A percentile compares a stretch with the other conserved stretches of the same genome.
Evolutionary conservation across 345 rosid species (phyloP).

Genomic region (Corchorus capsularis): DNA sequence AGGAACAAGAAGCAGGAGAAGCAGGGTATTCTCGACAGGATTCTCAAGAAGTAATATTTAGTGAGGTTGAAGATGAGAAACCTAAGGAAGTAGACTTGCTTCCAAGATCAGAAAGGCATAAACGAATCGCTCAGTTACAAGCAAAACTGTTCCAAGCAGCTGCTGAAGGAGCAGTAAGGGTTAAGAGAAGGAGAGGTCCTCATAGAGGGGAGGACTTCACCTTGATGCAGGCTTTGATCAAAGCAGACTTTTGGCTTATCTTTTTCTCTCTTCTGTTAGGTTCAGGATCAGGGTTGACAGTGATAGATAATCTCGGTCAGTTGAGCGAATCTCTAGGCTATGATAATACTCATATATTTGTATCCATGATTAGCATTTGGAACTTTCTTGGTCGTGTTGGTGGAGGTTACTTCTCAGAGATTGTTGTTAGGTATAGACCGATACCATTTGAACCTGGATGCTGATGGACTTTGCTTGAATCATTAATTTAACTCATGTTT

Average conservation of each 20-base stretch:
- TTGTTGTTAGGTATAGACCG: slow-evolving; percentile 67
- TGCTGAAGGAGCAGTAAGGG: slow-evolving; percentile 88
- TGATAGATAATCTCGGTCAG: slow-evolving; percentile 97
- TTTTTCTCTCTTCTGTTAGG: slow-evolving; percentile 85
- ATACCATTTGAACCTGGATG: background rate
- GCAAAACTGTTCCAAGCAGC: slow-evolving; percentile 77
- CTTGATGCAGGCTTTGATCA: slow-evolving; percentile 79
- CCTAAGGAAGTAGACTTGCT: slow-evolving; percentile 85
- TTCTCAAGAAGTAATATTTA: slow-evolving; percentile 59
- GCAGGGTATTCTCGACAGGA: slow-evolving; percentile 46
- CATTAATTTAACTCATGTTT: slow-evolving; percentile 1
- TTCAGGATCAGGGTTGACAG: slow-evolving; percentile 95
- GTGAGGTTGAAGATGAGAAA: slow-evolving; percentile 96
- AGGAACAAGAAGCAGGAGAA: slow-evolving; percentile 52
- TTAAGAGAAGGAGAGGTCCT: slow-evolving; percentile 80
- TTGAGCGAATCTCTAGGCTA: slow-evolving; percentile 92
- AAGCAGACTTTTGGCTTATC: slow-evolving; percentile 94
- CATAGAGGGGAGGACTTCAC: slow-evolving; percentile 96
- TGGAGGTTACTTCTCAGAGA: slow-evolving; percentile 96
- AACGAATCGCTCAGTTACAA: slow-evolving; percentile 84
- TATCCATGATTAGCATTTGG: slow-evolving; percentile 98
- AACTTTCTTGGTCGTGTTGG: slow-evolving; percentile 96
- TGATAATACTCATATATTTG: slow-evolving; percentile 79
- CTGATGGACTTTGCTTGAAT: background rate
- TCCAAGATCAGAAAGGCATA: slow-evolving; percentile 81